phyloP scores from a whole-genome alignment of 495 filamentous ascomycete genomes.

The Tuber calosporum region DNA sequence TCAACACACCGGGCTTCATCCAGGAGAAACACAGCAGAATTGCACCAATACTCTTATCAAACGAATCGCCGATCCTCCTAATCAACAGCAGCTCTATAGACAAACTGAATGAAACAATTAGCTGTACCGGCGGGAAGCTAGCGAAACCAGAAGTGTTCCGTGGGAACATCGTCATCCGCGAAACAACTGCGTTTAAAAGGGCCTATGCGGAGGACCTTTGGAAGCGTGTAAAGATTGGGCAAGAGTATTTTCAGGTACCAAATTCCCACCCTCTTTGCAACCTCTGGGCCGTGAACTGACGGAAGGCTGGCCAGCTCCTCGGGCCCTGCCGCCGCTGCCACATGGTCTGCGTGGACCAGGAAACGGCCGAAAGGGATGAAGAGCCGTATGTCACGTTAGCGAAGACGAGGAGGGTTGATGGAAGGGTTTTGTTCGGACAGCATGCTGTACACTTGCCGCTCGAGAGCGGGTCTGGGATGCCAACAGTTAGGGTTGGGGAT shows the following conservation, averaged over 20 bases:
- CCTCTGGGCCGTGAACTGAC: not conserved
- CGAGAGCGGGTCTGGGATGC: conserved; percentile 38
- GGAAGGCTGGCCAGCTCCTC: conserved; percentile 55
- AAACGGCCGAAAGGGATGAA: conserved; percentile 66
- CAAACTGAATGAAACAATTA: conserved; percentile 63
- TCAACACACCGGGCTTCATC: conserved; percentile 48
- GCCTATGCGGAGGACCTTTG: conserved; percentile 41
- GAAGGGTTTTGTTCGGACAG: conserved; percentile 78
- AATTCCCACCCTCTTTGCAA: not conserved
- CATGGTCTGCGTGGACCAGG: conserved; percentile 90
- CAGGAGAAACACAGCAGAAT: conserved; percentile 11
- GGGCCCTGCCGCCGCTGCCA: conserved; percentile 82
- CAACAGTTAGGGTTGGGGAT: conserved; percentile 56
- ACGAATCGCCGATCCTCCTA: conserved; percentile 84
- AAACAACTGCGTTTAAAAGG: conserved; percentile 20
- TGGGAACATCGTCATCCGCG: conserved; percentile 70
- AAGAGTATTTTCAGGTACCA: conserved; percentile 34
- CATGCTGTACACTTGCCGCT: conserved; percentile 57
- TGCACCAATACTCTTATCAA: conserved; percentile 70
- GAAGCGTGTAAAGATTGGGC: conserved; percentile 35
- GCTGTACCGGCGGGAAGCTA: conserved; percentile 51
- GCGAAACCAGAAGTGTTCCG: conserved; percentile 68
- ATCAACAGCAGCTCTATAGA: conserved; percentile 75
- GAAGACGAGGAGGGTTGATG: conserved; percentile 72
- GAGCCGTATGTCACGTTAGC: conserved; percentile 84